Conservation (phyloP, 495 filamentous ascomycete genomes). For the Corynascus novoguineensis region DNA sequence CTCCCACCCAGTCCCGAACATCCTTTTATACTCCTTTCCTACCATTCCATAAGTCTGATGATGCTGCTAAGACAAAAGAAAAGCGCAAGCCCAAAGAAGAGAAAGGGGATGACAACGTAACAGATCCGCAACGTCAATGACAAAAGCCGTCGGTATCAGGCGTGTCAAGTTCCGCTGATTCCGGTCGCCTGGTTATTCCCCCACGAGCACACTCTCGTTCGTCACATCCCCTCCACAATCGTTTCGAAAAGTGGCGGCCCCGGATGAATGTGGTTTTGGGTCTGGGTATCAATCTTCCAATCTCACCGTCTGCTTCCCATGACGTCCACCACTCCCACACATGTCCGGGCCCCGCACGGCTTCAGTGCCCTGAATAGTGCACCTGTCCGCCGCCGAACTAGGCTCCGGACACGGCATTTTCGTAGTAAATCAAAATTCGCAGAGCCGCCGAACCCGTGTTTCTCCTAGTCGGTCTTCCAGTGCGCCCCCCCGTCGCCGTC, state of each 20-base stretch:
- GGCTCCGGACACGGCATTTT: neutral
- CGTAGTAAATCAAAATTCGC: neutral
- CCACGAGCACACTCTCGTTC: neutral
- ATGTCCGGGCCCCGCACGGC: neutral
- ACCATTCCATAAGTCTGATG: neutral
- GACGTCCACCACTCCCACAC: neutral
- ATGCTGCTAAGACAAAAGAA: neutral
- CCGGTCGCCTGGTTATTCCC: neutral
- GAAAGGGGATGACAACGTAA: neutral
- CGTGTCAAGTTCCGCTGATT: neutral
- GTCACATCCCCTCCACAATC: neutral
- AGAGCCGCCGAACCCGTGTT: neutral
- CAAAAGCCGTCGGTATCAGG: neutral
- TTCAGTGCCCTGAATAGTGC: neutral
- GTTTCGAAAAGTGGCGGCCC: neutral
- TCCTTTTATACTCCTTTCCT: neutral
- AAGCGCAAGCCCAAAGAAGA: neutral
- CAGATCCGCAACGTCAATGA: neutral
- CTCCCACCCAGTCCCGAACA: neutral
- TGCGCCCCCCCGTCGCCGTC: constrained; percentile 68
- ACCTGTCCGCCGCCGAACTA: neutral
- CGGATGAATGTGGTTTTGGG: neutral
- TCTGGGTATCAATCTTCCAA: constrained; percentile 13
- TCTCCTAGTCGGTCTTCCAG: constrained; percentile 78
- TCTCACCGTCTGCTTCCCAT: neutral